phyloP scores from a whole-genome alignment of 2,329 filamentous ascomycete genomes.

The Fusarium sp. region DNA sequence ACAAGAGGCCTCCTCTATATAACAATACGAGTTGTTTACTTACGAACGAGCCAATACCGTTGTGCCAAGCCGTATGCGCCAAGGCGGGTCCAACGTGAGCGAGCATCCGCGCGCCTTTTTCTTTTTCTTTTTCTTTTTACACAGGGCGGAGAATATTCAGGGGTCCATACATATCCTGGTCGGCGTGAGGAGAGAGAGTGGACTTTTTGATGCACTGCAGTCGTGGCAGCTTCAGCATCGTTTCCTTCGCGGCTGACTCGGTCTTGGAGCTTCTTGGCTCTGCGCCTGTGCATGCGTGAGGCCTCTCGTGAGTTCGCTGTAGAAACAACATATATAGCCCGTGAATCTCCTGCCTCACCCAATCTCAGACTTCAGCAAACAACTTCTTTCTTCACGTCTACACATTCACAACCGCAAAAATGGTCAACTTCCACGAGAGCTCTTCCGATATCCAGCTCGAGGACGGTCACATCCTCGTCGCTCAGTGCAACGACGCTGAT shows the following conservation, averaged over 20 bases:
- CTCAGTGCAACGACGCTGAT: constrained; percentile 55
- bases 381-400: not conserved
- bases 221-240: constrained; percentile 40
- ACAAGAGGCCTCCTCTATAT: not conserved
- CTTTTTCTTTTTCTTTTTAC: not conserved
- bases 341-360: not conserved
- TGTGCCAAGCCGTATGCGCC: constrained; percentile 25
- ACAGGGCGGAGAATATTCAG: constrained; percentile 5
- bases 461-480: constrained; percentile 63
- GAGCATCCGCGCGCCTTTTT: constrained; percentile 5
- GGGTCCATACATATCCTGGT: constrained; percentile 4
- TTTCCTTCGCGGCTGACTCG: constrained; percentile 31
- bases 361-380: not conserved
- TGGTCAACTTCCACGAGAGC: constrained; percentile 61
- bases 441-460: constrained; percentile 62
- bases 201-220: constrained; percentile 28
- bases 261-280: constrained; percentile 37
- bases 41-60: constrained; percentile 8
- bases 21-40: not conserved
- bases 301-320: constrained; percentile 27
- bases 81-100: constrained; percentile 19
- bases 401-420: constrained; percentile 18
- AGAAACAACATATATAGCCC: constrained; percentile 18
- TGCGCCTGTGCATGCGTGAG: constrained; percentile 26
- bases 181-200: constrained; percentile 9